phyloP scores from a whole-genome alignment of 2,329 filamentous ascomycete species.

The Fusarium tupiense region DNA sequence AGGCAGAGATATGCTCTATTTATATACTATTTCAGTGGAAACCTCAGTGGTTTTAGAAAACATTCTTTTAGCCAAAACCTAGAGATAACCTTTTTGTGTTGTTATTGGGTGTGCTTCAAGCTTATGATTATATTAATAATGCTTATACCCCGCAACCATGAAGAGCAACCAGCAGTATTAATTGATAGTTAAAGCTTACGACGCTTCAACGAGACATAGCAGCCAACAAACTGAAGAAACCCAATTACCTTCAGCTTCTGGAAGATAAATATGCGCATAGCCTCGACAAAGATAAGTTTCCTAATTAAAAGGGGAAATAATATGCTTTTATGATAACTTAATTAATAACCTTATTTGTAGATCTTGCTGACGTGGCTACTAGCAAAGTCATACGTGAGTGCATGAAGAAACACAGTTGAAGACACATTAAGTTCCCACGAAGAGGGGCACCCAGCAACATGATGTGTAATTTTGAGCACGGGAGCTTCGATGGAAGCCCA shows the following conservation, averaged over 20 bases:
- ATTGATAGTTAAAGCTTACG: neutral
- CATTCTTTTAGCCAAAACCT: neutral
- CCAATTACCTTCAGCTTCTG: neutral
- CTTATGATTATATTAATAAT: neutral
- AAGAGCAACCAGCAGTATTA: too few relatives aligned
- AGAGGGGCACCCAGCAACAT: too few relatives aligned
- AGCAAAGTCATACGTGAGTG: too few relatives aligned
- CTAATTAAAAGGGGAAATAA: neutral
- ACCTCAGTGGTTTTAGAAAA: neutral
- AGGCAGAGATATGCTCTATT: neutral
- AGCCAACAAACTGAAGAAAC: too few relatives aligned
- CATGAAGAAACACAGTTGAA: too few relatives aligned
- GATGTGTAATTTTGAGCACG: neutral
- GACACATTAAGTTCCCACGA: too few relatives aligned
- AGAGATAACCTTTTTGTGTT: too few relatives aligned
- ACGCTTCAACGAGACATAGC: too few relatives aligned
- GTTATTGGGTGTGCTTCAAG: neutral
- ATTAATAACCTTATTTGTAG: too few relatives aligned
- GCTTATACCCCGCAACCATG: too few relatives aligned
- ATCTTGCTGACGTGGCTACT: too few relatives aligned
- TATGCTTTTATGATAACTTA: too few relatives aligned
- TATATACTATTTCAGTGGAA: neutral
- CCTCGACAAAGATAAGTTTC: neutral
- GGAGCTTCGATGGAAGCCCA: neutral
- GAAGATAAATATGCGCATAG: neutral